Evolutionary conservation across 768 basidiomycete genomes (phyloP), one percentile per base, ranked within the genome.

Genomic region (Lactarius hengduanensis): DNA sequence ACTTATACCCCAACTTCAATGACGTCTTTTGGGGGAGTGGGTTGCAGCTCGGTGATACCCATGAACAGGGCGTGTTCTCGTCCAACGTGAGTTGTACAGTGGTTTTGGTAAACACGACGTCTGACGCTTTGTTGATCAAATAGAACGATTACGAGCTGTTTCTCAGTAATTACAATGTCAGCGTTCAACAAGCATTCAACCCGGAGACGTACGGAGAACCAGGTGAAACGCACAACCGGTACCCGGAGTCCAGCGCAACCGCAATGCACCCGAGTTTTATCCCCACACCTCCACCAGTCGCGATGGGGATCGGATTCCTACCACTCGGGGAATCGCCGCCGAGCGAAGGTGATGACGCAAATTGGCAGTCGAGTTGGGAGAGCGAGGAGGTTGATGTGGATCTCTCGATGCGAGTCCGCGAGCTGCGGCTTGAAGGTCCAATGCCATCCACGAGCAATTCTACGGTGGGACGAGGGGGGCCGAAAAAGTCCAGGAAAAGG

Each of bases 401-500:
- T n/a, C n/a, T 36, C 28, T 63, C 26, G 56, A 57, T 38, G 20
- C n/a, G 3, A 4, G 18, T 28, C 2, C 28, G 15, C 8, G 53
- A 55, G 20, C 41, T 28, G 15, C 66, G 22, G 36, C 20, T n/a
- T 10, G 57, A 62, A 53, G 53, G 4, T 47, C 22, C 38, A 8
- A 26, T n/a, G 6, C 22, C 57, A 26, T 15, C 58, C 20, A 28
- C 16, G 16, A 16, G 56, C 38, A 38, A 47, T n/a, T n/a, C 15
- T 53, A 47, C 43, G 2, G 28, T 26, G n/a, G 38, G 20, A 58
- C 32, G 18, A 20, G 28, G 10, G 26, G 62, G 22, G 28, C 57
- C 28, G 11, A 63, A 22, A 34, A 63, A 34, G 22, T 2, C n/a
- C 9, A 67, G 43, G 34, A 63, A 45, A 36, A 67, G 26, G 58